phyloP scores from a whole-genome alignment of 352 stramenopile genomes.

The Phytophthora brassicae region DNA sequence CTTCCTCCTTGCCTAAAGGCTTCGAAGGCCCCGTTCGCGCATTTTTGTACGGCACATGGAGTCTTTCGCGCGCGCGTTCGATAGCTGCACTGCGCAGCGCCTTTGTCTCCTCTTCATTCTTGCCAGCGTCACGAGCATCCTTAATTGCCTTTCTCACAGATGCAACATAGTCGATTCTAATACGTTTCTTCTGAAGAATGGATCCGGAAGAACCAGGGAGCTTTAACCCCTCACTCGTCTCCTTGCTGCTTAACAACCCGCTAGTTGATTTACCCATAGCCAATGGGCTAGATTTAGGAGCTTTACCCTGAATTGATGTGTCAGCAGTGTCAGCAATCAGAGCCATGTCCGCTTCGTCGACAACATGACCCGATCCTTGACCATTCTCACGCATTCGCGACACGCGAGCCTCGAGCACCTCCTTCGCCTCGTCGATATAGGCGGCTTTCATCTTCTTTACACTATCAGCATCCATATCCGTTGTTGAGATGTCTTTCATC shows the following conservation, averaged over 20 bases:
- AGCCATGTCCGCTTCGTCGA: slow-evolving; percentile 81
- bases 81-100: slow-evolving; percentile 67
- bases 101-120: slow-evolving; percentile 81
- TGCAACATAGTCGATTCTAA: slow-evolving; percentile 86
- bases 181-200: slow-evolving; percentile 71
- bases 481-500: slow-evolving; percentile 88
- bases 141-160: slow-evolving; percentile 82
- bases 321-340: slow-evolving; percentile 54
- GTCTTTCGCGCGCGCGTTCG: slow-evolving; percentile 70
- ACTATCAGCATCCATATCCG: slow-evolving; percentile 80
- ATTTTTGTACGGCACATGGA: slow-evolving; percentile 84
- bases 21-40: slow-evolving; percentile 68
- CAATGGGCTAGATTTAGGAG: slow-evolving; percentile 36
- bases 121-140: slow-evolving; percentile 70
- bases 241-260: slow-evolving; percentile 15
- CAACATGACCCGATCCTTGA: slow-evolving; percentile 63
- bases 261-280: slow-evolving; percentile 28
- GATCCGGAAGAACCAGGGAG: slow-evolving; percentile 6
- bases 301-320: slow-evolving; percentile 41
- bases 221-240: slow-evolving; percentile 24
- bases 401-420: slow-evolving; percentile 82
- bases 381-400: slow-evolving; percentile 79
- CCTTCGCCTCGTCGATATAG: slow-evolving; percentile 88
- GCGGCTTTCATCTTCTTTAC: slow-evolving; percentile 88
- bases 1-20: slow-evolving; percentile 78